Conservation (phyloP, 495 filamentous ascomycete genomes). For the Podospora anserina region DNA sequence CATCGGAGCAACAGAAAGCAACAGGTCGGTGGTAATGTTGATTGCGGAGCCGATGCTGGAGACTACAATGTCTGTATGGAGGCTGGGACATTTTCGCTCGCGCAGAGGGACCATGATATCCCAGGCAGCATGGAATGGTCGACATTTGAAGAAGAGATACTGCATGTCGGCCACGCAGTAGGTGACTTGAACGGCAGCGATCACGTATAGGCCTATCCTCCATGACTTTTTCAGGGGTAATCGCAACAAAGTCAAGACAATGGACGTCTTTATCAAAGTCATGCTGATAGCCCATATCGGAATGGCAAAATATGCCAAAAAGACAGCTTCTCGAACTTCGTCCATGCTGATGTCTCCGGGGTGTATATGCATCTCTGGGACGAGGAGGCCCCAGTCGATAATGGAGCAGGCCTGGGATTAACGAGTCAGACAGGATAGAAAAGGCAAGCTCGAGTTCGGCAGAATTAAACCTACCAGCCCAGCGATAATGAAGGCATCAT, state of each 20-base stretch:
- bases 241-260: conserved; percentile 22
- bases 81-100: conserved; percentile 5
- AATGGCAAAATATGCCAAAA: conserved; percentile 18
- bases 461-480: conserved; percentile 15
- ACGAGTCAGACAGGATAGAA: neutral
- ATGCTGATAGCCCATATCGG: conserved; percentile 23
- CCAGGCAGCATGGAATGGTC: conserved; percentile 21
- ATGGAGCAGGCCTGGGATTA: conserved; percentile 14
- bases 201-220: conserved; percentile 9
- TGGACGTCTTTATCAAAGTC: conserved; percentile 24
- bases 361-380: conserved; percentile 6
- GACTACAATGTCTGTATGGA: conserved; percentile 11
- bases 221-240: conserved; percentile 13
- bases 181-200: conserved; percentile 12
- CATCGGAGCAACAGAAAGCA: conserved; percentile 22
- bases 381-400: conserved; percentile 19
- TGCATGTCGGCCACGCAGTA: conserved; percentile 16
- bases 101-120: conserved; percentile 8
- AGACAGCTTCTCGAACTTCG: neutral
- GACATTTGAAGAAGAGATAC: conserved; percentile 23
- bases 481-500: conserved; percentile 21
- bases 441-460: neutral
- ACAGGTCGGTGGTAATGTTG: conserved; percentile 24
- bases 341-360: conserved; percentile 5
- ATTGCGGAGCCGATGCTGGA: conserved; percentile 17